Base-by-base conservation (phyloP, 192 early-diverging fungal genomes). In the Cladochytrium replicatum region DNA sequence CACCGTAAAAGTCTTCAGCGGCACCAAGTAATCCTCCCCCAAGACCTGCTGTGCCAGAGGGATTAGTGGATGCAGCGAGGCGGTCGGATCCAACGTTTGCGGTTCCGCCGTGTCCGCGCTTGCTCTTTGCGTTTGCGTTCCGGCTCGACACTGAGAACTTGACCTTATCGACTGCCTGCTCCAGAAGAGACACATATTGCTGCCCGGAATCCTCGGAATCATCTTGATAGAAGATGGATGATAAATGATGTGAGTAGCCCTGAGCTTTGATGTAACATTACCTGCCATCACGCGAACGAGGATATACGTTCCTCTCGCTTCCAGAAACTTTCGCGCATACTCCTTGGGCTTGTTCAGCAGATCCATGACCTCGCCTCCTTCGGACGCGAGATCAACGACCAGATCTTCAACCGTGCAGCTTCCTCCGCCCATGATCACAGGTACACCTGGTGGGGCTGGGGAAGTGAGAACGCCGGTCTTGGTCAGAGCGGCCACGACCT, bases 251-350 rank as follows among this genome's bases (percentile, higher is more conserved):
- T 3, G 40, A 6, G 38, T 3, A 51, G 24, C 26, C 5, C 21
- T 8, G 50, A 41, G 30, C 6, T 24, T 61, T 4, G 32, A 58
- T 31, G 58, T 61, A 25, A 42, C 48, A 44, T 44, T 47, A 66
- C 68, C 75, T 52, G 75, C 83, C 58, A 59, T 47, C 0, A 78
- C 63, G 21, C 80, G 74, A 5, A 79, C 61, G 1, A 84, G 29
- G 65, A 87, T 85, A 54, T 84, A 89, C 17, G 32, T 69, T 23
- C 32, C 40, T 29, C 74, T 38, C 4, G 54, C 26, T 29, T 74
- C 71, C 24, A 77, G n/a, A 60, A 43, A 74, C 53, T 66, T 68
- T 43, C 60, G 64, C 6, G 75, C 75, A 39, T 74, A 74, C 40
- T 77, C 75, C 48, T 64, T 68, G 7, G 58, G 61, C 46, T 77